A percentile compares a stretch with the other conserved stretches of the same genome.
Evolutionary conservation across 2,329 filamentous ascomycete genomes (phyloP).

Genomic region (Polychaeton citri): DNA sequence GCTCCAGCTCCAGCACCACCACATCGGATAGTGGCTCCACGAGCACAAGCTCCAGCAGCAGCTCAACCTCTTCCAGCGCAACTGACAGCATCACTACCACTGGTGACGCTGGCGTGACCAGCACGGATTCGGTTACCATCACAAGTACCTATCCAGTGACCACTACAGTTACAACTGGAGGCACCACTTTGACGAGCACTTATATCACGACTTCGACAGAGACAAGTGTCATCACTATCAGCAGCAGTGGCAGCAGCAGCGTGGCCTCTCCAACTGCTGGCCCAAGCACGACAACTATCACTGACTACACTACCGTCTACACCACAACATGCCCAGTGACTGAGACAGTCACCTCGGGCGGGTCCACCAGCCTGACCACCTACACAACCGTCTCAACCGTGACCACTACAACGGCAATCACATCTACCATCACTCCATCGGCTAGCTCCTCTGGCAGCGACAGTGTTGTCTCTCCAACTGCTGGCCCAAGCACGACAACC

Average conservation of each 20-base stretch:
- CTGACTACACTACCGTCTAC: background rate
- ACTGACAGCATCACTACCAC: background rate
- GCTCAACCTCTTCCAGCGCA: background rate
- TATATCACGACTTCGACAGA: background rate
- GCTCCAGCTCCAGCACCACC: background rate
- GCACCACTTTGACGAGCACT: background rate
- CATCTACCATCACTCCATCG: background rate
- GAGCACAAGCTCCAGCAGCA: background rate
- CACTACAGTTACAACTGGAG: background rate
- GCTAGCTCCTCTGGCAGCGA: no score
- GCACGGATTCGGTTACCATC: background rate
- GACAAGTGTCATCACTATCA: background rate
- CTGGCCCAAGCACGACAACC: constrained; percentile 1
- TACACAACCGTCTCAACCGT: background rate
- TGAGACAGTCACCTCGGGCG: background rate
- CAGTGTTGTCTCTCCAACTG: background rate
- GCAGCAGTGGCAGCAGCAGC: background rate
- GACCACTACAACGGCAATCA: background rate
- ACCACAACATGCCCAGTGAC: background rate
- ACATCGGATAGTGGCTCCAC: background rate
- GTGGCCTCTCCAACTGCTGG: background rate
- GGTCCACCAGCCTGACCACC: background rate
- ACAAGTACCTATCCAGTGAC: background rate
- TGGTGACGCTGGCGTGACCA: background rate
- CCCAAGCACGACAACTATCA: background rate